Evolutionary conservation across 441 rosid genomes (phyloP), one percentile per base, ranked within the genome.

Genomic region (Pelargonium fulgidum): DNA sequence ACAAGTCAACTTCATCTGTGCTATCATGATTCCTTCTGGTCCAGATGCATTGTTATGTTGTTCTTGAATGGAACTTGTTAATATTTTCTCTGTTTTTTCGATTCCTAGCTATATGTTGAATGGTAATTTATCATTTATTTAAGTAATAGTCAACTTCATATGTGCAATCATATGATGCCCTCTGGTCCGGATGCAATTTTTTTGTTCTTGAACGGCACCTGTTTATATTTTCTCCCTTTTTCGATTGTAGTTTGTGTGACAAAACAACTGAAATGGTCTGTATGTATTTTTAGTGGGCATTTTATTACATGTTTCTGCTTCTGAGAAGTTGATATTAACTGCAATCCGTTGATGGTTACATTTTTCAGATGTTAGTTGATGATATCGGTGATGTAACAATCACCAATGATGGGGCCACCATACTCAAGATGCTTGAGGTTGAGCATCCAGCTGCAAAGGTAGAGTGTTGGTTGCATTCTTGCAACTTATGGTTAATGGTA

Each of bases 381-480:
- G 98, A 94, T 78, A 87, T 90, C 68, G 95, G 99, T 68, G 99
- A 95, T 68, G 96, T 92, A 19, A 90, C 96, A 17, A 92, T 94
- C 64, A 94, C 98, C 11, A 89, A 92, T 68, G 99, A 94, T 47
- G 98, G 98, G 70, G 98, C 96, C 24, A 94, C 98, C 0, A 89
- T 94, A 70, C 89, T 94, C 29, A 87, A 92, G 81, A 92, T 90
- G 98, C 68, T 92, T 76, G 98, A 94, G 75, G 96, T 92, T 33
- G 98, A 94, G 80, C 99, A 90, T 75, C 98, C 99, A 2, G 96
- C 98, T 77, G 98, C 98, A 66, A 92, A 94, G 95, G 97, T 94
- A 44, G 62, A 65, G 70, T 17, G 66, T 14, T 70, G 33, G 10
- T 62, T 17, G 0, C 13, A 1, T 77, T 24, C 7, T 14, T 12